These are phyloP conservation scores for Verticillium alfalfae DNA, from an alignment of 2,329 filamentous ascomycete species.

Conservation along the genomic window DNA sequence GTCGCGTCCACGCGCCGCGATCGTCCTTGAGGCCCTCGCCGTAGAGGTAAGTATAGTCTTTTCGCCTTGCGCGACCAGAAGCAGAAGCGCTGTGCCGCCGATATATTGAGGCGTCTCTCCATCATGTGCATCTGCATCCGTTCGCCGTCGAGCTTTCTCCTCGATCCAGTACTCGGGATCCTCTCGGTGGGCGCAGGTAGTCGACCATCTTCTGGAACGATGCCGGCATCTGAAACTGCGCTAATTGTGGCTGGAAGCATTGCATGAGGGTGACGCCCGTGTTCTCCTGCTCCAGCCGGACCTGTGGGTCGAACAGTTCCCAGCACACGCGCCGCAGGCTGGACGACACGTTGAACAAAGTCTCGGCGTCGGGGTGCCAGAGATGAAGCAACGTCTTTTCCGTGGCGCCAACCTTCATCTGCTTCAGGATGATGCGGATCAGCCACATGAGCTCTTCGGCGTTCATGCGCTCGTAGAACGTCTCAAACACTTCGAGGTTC, in stretches of 20 bases:
- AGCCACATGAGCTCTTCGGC: constrained; percentile 91
- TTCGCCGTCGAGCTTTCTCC: constrained; percentile 96
- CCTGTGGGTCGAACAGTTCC: constrained; percentile 73
- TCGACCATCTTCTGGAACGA: constrained; percentile 73
- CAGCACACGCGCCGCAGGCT: constrained; percentile 89
- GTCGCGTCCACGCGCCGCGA: constrained; percentile 71
- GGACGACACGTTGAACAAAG: constrained; percentile 83
- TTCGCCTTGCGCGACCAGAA: constrained; percentile 98
- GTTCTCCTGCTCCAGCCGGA: constrained; percentile 70
- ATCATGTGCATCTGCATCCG: constrained; percentile 95
- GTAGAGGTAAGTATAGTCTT: constrained; percentile 90
- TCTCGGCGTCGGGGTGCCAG: constrained; percentile 75
- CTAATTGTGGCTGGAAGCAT: constrained; percentile 93
- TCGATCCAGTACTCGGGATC: constrained; percentile 90
- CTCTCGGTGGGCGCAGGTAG: constrained; percentile 56
- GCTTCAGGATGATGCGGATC: constrained; percentile 84
- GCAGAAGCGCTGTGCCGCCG: constrained; percentile 67
- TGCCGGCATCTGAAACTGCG: constrained; percentile 80
- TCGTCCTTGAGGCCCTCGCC: constrained; percentile 70
- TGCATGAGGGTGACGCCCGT: constrained; percentile 79
- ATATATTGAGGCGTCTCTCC: constrained; percentile 59
- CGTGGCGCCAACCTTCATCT: constrained; percentile 69
- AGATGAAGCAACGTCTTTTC: constrained; percentile 83
- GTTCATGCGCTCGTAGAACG: constrained; percentile 89
- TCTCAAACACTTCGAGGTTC: constrained; percentile 73